Base-by-base conservation (phyloP, 768 basidiomycete species). In the Zangia roseola region DNA sequence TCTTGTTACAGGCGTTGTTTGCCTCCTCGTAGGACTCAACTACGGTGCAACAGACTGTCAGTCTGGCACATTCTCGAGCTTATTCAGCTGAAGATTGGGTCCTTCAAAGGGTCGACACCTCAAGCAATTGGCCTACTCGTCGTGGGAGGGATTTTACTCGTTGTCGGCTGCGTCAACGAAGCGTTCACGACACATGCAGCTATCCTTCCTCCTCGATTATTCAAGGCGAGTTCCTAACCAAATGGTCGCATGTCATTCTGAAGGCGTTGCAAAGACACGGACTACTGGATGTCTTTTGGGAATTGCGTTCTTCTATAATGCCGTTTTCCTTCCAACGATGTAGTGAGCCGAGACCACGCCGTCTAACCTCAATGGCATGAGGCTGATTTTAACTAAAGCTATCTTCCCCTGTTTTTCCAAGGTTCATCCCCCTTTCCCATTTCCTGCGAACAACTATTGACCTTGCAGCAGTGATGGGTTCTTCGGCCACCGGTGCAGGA, bases 391-490 rank as follows among this genome's bases (percentile, higher is more conserved):
- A 5, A 42, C 28, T 1, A 13, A 19, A 64, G 63, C 63, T 90
- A 89, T 60, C 77, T 91, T 21, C 88, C 88, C 0, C 63, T 91
- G 4, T 90, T 85, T 62, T 91, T 75, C 63, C 88, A 91, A 70
- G 63, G 62, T 61, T 30, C 10, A 31, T 16, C 10, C 10, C 24
- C 36, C n/a, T 14, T 5, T 3, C 17, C 24, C 23, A 8, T 14
- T n/a, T 24, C 20, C 20, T 6, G 17, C 24, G 12, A 40, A 23
- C 9, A 10, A 3, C 6, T 7, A 39, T 33, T 49, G 37, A 53
- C 20, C 1, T 14, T 17, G 14, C 0, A 34, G 3, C 5, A 63
- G 78, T 83, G 5, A 75, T 89, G 14, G 88, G 89, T 1, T 74
- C 84, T 1, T 84, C 84, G n/a, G 86, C 88, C 6, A 88, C 84